Percentiles rank a stretch among this genome's conserved stretches.
Conservation (phyloP, 768 basidiomycete species). For the Scleroderma bovista region DNA sequence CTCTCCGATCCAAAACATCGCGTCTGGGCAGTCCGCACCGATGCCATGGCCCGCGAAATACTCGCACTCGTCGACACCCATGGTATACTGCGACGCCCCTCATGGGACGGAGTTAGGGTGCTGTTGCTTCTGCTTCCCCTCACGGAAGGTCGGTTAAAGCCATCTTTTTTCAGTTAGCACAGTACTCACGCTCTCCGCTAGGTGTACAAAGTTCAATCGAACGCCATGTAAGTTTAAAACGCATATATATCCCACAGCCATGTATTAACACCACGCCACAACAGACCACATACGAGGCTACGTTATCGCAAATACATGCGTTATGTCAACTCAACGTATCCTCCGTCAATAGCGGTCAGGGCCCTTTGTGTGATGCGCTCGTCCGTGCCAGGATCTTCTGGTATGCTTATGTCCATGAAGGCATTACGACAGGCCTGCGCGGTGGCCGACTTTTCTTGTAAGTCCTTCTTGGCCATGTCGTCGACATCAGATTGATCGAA, state of each 20-base stretch:
- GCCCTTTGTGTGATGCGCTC: conserved; percentile 51
- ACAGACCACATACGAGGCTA: conserved; percentile 71
- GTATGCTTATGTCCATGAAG: conserved; percentile 85
- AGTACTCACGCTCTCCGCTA: conserved; percentile 10
- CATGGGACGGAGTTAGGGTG: conserved; percentile 82
- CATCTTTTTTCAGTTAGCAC: background rate
- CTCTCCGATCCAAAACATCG: conserved; percentile 33
- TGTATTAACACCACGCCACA: background rate
- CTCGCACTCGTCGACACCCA: conserved; percentile 76
- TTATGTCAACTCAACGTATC: conserved; percentile 54
- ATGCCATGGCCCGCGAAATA: conserved; percentile 70
- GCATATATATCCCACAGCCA: no score
- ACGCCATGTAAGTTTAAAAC: conserved; percentile 17
- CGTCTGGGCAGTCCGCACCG: conserved; percentile 49
- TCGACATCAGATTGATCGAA: conserved; percentile 1
- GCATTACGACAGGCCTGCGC: conserved; percentile 71
- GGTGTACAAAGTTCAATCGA: conserved; percentile 26
- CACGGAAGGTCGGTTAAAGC: conserved; percentile 59
- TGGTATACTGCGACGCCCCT: conserved; percentile 72
- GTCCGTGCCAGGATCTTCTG: conserved; percentile 81
- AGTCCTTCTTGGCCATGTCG: conserved; percentile 21
- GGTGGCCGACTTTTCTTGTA: conserved; percentile 84
- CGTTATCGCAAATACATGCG: conserved; percentile 75
- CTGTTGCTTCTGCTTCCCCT: conserved; percentile 78
- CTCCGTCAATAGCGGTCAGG: conserved; percentile 44